These are phyloP conservation scores for Fraxinus pennsylvanica DNA, from an alignment of 257 asterid species.

Conservation along the genomic window DNA sequence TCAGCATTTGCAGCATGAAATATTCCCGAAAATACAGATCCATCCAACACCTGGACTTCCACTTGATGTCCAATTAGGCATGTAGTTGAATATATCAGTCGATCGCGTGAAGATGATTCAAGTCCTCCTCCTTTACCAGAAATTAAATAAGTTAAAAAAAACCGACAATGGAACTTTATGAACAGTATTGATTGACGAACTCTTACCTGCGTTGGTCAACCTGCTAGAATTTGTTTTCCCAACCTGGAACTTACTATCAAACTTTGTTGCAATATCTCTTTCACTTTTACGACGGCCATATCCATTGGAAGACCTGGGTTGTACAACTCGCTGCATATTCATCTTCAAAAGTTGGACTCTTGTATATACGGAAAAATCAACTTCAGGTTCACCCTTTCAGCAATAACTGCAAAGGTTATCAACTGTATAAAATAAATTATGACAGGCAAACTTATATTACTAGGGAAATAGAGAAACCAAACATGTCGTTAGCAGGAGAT, in stretches of 20 bases:
- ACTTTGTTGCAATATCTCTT: slow-evolving; percentile 52
- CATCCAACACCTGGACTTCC: slow-evolving; percentile 89
- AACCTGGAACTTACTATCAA: slow-evolving; percentile 59
- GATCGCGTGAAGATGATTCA: slow-evolving; percentile 69
- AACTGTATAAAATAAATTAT: slow-evolving; percentile 6
- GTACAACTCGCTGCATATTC: slow-evolving; percentile 74
- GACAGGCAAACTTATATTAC: not conserved
- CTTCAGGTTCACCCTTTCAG: slow-evolving; percentile 28
- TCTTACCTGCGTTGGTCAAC: slow-evolving; percentile 54
- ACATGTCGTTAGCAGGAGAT: not conserved
- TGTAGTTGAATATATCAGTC: slow-evolving; percentile 59
- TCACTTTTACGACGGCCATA: slow-evolving; percentile 75
- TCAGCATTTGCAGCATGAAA: slow-evolving; percentile 78
- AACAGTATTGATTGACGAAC: slow-evolving; percentile 20
- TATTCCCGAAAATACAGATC: slow-evolving; percentile 83
- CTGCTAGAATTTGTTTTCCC: slow-evolving; percentile 53
- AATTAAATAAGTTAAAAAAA: slow-evolving; percentile 31
- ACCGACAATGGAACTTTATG: slow-evolving; percentile 1
- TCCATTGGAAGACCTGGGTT: slow-evolving; percentile 73
- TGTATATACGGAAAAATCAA: slow-evolving; percentile 31
- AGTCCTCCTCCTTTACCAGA: slow-evolving; percentile 67
- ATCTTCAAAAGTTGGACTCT: slow-evolving; percentile 44
- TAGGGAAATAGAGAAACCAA: not conserved
- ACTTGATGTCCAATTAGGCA: slow-evolving; percentile 91
- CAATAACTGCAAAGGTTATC: slow-evolving; percentile 35